A percentile compares a stretch with the other conserved stretches of the same genome.
These are phyloP conservation scores for Gynostemma pentaphyllum DNA, from an alignment of 306 rosid genomes.

Conservation along the genomic window DNA sequence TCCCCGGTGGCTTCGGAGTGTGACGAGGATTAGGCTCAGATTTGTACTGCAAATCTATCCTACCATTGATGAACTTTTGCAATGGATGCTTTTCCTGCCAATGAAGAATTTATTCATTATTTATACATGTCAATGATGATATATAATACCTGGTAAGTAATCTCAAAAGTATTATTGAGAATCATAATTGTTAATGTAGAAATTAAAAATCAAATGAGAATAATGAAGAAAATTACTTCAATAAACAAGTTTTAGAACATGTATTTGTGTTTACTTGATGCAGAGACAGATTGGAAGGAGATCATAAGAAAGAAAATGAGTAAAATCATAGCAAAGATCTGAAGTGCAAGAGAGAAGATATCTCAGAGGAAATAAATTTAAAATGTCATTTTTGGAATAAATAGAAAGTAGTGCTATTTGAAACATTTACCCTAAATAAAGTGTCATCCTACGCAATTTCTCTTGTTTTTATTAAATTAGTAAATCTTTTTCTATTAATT, in stretches of 20 bases:
- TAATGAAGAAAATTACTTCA: background rate
- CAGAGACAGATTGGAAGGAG: slow-evolving; percentile 5
- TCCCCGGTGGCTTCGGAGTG: slow-evolving; percentile 9
- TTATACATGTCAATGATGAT: background rate
- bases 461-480: too few species aligned
- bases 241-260: background rate
- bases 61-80: background rate
- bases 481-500: too few species aligned
- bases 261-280: background rate
- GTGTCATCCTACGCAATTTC: too few species aligned
- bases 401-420: too few species aligned
- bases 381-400: too few species aligned
- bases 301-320: slow-evolving; percentile 3
- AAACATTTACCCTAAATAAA: too few species aligned
- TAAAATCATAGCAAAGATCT: background rate
- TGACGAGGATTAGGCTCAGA: slow-evolving; percentile 10
- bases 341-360: too few species aligned
- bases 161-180: background rate
- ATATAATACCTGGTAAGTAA: background rate
- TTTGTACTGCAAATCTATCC: background rate
- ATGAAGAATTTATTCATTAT: background rate
- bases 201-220: background rate
- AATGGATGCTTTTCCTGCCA: background rate
- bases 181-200: background rate
- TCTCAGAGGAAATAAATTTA: too few species aligned